These are phyloP conservation scores for Kodamaea kaohsiungensis DNA, from an alignment of 805 yeast genomes.

Conservation along the genomic window DNA sequence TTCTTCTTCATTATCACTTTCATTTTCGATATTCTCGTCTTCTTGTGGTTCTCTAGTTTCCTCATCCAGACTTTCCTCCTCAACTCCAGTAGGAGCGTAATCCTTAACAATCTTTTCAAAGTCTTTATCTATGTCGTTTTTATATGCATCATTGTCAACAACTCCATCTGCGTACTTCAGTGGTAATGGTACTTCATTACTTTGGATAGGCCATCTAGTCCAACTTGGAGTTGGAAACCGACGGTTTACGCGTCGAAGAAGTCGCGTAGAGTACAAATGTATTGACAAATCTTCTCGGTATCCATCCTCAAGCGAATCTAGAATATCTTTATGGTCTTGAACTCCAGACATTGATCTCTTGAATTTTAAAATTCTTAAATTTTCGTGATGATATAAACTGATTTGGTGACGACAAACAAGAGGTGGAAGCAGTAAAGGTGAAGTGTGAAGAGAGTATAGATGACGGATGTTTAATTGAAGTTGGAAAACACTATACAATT, in stretches of 20 bases:
- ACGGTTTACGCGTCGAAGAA: conserved; percentile 42
- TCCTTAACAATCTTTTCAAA: neutral
- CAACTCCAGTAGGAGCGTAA: conserved; percentile 4
- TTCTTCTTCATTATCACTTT: conserved; percentile 8
- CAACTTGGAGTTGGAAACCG: conserved; percentile 42
- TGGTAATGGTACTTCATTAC: conserved; percentile 40
- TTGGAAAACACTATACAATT: too few relatives aligned
- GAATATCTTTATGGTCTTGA: conserved; percentile 22
- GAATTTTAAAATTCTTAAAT: neutral
- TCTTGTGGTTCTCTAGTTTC: conserved; percentile 6
- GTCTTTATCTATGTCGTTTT: conserved; percentile 13
- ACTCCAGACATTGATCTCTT: neutral
- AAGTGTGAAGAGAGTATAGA: too few relatives aligned
- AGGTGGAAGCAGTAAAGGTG: too few relatives aligned
- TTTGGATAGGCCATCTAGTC: conserved; percentile 61
- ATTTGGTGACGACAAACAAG: neutral
- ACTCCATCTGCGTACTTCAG: conserved; percentile 23
- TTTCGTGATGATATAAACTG: neutral
- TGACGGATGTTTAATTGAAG: too few relatives aligned
- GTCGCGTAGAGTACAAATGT: conserved; percentile 61
- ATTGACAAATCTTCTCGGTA: conserved; percentile 57
- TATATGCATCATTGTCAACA: conserved; percentile 9
- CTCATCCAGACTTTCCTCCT: neutral
- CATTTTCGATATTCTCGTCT: conserved; percentile 11
- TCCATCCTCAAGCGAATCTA: conserved; percentile 46